Evolutionary conservation across 2,329 filamentous ascomycete genomes (phyloP).

Genomic region (Leptosphaerulina australis): DNA sequence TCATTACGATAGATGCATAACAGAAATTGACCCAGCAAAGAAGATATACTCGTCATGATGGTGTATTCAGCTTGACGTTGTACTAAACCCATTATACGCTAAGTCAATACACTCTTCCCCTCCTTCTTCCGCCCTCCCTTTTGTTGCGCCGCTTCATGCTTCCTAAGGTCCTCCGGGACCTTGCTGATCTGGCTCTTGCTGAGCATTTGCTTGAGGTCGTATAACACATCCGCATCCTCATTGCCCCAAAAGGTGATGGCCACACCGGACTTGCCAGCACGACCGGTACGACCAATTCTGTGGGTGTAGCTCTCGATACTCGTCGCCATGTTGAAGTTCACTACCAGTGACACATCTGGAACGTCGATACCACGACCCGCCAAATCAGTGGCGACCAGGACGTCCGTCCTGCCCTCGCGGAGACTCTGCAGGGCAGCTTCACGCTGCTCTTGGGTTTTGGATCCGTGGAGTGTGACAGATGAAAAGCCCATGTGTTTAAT

Average conservation of each 20-base stretch:
- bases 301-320: constrained; percentile 96
- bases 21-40: no score
- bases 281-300: constrained; percentile 93
- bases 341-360: constrained; percentile 86
- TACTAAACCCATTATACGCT: no score
- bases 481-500: constrained; percentile 94
- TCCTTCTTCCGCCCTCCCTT: constrained; percentile 59
- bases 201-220: constrained; percentile 95
- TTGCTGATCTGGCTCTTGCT: constrained; percentile 86
- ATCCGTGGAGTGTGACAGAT: constrained; percentile 88
- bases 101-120: constrained; percentile 20
- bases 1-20: no score
- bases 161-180: constrained; percentile 87
- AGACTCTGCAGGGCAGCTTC: constrained; percentile 89
- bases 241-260: constrained; percentile 93
- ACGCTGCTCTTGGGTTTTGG: constrained; percentile 97
- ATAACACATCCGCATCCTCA: constrained; percentile 89
- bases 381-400: constrained; percentile 93
- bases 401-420: constrained; percentile 77
- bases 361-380: constrained; percentile 98
- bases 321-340: constrained; percentile 98
- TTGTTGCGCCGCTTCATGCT: constrained; percentile 90
- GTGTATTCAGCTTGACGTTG: no score
- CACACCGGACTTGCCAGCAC: constrained; percentile 95
- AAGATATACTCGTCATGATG: no score